Conservation (phyloP, 2,329 filamentous ascomycete genomes). For the Metarhizium brunneum region DNA sequence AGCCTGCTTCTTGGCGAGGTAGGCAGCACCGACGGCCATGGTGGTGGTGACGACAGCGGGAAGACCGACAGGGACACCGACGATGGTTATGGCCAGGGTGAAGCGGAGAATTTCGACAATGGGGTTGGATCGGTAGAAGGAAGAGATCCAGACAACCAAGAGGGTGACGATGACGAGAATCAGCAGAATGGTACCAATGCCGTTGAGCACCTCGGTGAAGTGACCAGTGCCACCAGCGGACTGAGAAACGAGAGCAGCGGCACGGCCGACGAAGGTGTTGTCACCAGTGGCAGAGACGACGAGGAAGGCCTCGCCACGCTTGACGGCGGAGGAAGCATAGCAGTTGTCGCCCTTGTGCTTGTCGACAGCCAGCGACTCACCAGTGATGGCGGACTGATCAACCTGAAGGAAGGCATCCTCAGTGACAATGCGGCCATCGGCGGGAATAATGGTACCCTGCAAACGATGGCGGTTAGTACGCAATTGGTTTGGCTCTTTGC, state of each 20-base stretch:
- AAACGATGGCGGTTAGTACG: not conserved
- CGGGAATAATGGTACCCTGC: conserved; percentile 76
- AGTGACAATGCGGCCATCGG: conserved; percentile 78
- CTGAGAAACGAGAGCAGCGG: conserved; percentile 74
- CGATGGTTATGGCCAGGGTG: conserved; percentile 82
- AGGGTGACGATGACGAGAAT: conserved; percentile 73
- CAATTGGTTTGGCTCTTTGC: not conserved
- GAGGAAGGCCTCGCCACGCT: conserved; percentile 80
- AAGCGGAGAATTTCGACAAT: conserved; percentile 75
- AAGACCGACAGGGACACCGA: conserved; percentile 88
- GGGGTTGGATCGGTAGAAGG: conserved; percentile 77
- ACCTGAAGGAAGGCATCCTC: conserved; percentile 80
- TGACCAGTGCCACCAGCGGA: conserved; percentile 68
- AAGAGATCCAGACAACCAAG: conserved; percentile 75
- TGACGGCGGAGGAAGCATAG: conserved; percentile 80
- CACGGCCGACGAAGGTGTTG: conserved; percentile 82
- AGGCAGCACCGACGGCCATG: conserved; percentile 88
- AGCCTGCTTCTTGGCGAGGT: conserved; percentile 85
- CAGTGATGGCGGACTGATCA: conserved; percentile 86
- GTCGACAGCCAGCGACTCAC: conserved; percentile 85
- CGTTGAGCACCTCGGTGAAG: conserved; percentile 85
- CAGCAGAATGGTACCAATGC: conserved; percentile 72
- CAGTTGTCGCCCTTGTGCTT: conserved; percentile 75
- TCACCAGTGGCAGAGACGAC: conserved; percentile 79
- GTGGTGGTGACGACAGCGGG: conserved; percentile 89